phyloP scores from a whole-genome alignment of 768 basidiomycete species.

The Multifurca ochricompacta region DNA sequence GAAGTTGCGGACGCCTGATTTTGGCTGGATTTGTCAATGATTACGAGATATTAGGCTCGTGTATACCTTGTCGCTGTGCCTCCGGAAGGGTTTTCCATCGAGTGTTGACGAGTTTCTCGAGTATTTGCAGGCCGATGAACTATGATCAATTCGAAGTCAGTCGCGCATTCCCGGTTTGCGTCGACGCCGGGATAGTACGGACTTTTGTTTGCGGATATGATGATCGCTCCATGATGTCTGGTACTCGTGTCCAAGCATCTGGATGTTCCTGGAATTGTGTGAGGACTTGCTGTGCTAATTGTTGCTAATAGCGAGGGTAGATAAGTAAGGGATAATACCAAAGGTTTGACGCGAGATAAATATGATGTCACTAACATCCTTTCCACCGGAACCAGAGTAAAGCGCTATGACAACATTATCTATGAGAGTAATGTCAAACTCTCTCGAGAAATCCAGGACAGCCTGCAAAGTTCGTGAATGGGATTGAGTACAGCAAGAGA shows the following conservation, averaged over 20 bases:
- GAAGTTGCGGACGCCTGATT: slow-evolving; percentile 88
- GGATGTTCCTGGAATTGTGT: slow-evolving; percentile 96
- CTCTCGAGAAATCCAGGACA: slow-evolving; percentile 87
- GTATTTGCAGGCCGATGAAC: slow-evolving; percentile 88
- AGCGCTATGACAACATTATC: slow-evolving; percentile 93
- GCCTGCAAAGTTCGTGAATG: slow-evolving; percentile 37
- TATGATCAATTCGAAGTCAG: background rate
- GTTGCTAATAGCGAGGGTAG: slow-evolving; percentile 53
- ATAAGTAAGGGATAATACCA: slow-evolving; percentile 10
- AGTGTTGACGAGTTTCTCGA: slow-evolving; percentile 91
- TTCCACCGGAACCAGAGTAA: slow-evolving; percentile 68
- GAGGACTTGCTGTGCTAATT: slow-evolving; percentile 86
- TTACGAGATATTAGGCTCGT: background rate
- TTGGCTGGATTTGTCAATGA: slow-evolving; percentile 16
- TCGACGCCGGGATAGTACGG: background rate
- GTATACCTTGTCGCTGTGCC: slow-evolving; percentile 80
- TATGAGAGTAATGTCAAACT: slow-evolving; percentile 87
- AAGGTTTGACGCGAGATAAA: slow-evolving; percentile 1
- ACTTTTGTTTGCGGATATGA: slow-evolving; percentile 85
- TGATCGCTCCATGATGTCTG: slow-evolving; percentile 82
- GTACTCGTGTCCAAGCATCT: slow-evolving; percentile 96
- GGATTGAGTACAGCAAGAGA: background rate
- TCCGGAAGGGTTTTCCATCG: slow-evolving; percentile 95
- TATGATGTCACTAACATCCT: slow-evolving; percentile 52
- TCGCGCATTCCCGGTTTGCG: background rate